Evolutionary conservation across 2,329 filamentous ascomycete species (phyloP).

Genomic region (Pseudogymnoascus sp.): DNA sequence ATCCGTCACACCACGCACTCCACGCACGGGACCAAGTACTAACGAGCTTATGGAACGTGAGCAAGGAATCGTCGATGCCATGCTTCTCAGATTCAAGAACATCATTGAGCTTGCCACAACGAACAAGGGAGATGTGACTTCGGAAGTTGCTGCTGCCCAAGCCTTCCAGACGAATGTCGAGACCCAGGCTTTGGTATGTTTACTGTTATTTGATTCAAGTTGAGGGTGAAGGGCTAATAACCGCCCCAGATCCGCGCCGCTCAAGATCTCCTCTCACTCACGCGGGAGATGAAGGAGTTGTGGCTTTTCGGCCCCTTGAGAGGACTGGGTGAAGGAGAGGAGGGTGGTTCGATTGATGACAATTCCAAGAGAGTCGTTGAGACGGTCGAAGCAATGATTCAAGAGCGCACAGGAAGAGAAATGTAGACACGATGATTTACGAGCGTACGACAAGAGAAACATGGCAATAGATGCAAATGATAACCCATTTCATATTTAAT

Average conservation of each 20-base stretch:
- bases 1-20: not conserved
- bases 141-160: constrained; percentile 25
- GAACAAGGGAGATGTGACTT: constrained; percentile 22
- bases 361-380: constrained; percentile 28
- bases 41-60: constrained; percentile 34
- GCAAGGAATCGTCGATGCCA: constrained; percentile 35
- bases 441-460: not conserved
- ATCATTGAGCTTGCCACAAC: constrained; percentile 28
- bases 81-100: constrained; percentile 37
- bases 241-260: constrained; percentile 22
- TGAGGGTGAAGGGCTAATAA: not conserved
- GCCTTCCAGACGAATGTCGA: constrained; percentile 27
- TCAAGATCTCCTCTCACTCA: constrained; percentile 38
- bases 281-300: constrained; percentile 40
- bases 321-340: constrained; percentile 34
- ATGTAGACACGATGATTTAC: not conserved
- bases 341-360: constrained; percentile 30
- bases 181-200: constrained; percentile 23
- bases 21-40: constrained; percentile 8
- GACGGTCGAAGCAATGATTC: constrained; percentile 23
- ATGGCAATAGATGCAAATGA: not conserved
- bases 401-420: constrained; percentile 12
- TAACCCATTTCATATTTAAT: not conserved
- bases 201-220: constrained; percentile 4
- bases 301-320: constrained; percentile 41